Evolutionary conservation across 2,329 filamentous ascomycete species (phyloP).

Genomic region (Botrytis cinerea): DNA sequence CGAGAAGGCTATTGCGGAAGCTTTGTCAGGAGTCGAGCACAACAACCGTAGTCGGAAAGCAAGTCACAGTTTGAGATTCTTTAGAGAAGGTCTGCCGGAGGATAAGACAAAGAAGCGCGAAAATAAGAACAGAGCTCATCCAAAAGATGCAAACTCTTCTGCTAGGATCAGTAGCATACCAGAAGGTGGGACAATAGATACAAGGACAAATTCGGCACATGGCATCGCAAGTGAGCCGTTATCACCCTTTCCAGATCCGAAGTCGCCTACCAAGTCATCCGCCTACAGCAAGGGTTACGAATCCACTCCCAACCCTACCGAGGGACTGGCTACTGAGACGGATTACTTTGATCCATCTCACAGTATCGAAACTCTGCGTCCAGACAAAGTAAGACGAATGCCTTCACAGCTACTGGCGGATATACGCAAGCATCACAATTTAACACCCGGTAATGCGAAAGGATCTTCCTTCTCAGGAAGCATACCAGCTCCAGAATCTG

Average conservation of each 20-base stretch:
- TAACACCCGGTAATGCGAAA: slow-evolving; percentile 38
- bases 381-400: slow-evolving; percentile 34
- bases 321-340: slow-evolving; percentile 33
- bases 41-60: slow-evolving; percentile 67
- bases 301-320: slow-evolving; percentile 24
- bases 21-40: slow-evolving; percentile 61
- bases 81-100: slow-evolving; percentile 65
- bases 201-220: background rate
- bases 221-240: slow-evolving; percentile 23
- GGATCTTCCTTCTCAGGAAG: slow-evolving; percentile 41
- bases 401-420: slow-evolving; percentile 40
- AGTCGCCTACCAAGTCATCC: slow-evolving; percentile 1
- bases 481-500: slow-evolving; percentile 39
- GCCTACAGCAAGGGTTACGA: background rate
- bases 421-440: slow-evolving; percentile 40
- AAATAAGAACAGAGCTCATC: slow-evolving; percentile 38
- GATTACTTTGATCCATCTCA: slow-evolving; percentile 37
- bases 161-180: slow-evolving; percentile 15
- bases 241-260: slow-evolving; percentile 25
- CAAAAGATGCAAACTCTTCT: slow-evolving; percentile 36
- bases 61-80: slow-evolving; percentile 66
- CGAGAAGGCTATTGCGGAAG: slow-evolving; percentile 65
- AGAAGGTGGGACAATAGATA: slow-evolving; percentile 6
- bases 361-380: slow-evolving; percentile 29
- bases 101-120: slow-evolving; percentile 59